phyloP scores from a whole-genome alignment of 2,329 filamentous ascomycete species.

The Reticulascus tulasneorum region DNA sequence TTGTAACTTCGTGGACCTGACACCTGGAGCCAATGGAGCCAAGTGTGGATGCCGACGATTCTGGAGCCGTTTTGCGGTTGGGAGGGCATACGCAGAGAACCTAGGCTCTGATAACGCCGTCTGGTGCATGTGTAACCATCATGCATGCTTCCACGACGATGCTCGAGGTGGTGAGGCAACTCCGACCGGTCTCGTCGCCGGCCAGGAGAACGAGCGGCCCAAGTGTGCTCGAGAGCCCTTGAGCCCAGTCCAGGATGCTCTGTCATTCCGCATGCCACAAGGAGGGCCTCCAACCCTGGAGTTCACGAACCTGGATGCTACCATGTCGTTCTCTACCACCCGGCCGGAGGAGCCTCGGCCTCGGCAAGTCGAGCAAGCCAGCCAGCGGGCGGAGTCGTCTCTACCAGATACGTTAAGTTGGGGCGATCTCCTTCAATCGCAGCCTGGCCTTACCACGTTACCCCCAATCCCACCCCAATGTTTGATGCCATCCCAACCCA shows the following conservation, averaged over 20 bases:
- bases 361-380: constrained; percentile 19
- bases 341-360: constrained; percentile 19
- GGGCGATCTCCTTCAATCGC: constrained; percentile 39
- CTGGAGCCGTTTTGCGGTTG: constrained; percentile 43
- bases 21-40: constrained; percentile 45
- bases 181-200: constrained; percentile 16
- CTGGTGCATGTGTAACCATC: constrained; percentile 61
- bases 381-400: constrained; percentile 31
- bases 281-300: constrained; percentile 36
- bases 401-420: constrained; percentile 56
- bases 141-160: constrained; percentile 59
- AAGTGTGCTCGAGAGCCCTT: constrained; percentile 44
- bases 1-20: constrained; percentile 56
- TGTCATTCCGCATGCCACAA: constrained; percentile 36
- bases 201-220: constrained; percentile 52
- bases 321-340: constrained; percentile 31
- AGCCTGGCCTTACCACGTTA: constrained; percentile 28
- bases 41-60: constrained; percentile 59
- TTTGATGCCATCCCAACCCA: constrained; percentile 46
- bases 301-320: constrained; percentile 31
- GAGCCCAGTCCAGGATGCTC: constrained; percentile 47
- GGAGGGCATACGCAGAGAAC: constrained; percentile 25
- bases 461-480: constrained; percentile 49
- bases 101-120: constrained; percentile 36
- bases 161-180: constrained; percentile 22